phyloP scores from a whole-genome alignment of 73 alveolate species.

The Paramecium octaurelia region DNA sequence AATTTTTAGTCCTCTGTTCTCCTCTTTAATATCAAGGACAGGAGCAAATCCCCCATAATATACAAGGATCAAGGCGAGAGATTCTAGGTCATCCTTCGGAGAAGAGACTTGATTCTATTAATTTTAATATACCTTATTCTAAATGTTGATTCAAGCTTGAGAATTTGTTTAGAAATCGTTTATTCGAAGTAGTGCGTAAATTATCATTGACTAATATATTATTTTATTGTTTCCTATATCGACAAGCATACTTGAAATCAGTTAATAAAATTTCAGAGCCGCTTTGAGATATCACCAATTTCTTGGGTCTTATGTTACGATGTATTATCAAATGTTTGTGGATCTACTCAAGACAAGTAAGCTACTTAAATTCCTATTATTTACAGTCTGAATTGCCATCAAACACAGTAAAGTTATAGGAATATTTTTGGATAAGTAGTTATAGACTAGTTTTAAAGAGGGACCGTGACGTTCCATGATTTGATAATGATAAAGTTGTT shows the following conservation, averaged over 20 bases:
- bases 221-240: background rate
- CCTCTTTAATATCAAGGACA: background rate
- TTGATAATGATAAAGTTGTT: background rate
- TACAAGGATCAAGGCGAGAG: background rate
- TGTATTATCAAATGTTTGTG: background rate
- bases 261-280: background rate
- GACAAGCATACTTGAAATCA: constrained; percentile 8
- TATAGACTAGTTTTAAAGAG: background rate
- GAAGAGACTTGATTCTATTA: background rate
- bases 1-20: background rate
- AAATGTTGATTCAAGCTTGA: background rate
- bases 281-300: background rate
- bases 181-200: background rate
- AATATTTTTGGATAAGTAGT: background rate
- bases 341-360: background rate
- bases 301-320: constrained; percentile 34
- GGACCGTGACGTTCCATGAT: constrained; percentile 21
- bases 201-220: background rate
- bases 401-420: background rate
- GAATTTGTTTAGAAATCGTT: background rate
- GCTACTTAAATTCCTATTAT: background rate
- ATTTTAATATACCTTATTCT: background rate
- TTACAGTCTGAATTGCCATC: constrained; percentile 7
- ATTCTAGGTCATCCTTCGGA: constrained; percentile 42
- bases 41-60: background rate